A percentile compares a stretch with the other conserved stretches of the same genome.
Conservation (phyloP, 2,329 filamentous ascomycete species). For the Talaromyces funiculosus region DNA sequence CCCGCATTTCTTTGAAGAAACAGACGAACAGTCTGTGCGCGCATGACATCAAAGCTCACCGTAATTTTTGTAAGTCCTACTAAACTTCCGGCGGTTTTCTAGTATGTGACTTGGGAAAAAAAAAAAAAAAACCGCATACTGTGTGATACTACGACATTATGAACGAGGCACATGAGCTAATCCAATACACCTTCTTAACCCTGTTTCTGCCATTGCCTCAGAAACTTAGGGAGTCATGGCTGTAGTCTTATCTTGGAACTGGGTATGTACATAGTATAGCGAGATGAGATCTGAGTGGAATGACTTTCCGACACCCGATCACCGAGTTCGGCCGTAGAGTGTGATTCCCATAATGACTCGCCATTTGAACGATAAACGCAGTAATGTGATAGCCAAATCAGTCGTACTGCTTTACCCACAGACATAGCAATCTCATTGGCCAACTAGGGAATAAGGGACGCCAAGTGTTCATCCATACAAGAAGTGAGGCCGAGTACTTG, state of each 20-base stretch:
- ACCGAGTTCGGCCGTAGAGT: too few species aligned
- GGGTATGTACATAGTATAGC: not conserved
- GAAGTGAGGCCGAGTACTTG: not conserved
- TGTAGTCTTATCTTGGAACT: not conserved
- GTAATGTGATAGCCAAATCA: not conserved
- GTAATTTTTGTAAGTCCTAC: not conserved
- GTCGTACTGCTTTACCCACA: not conserved
- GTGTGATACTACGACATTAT: not conserved
- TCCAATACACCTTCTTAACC: not conserved
- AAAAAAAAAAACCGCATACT: not conserved
- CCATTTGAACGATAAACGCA: not conserved
- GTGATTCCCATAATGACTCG: not conserved
- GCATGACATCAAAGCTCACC: not conserved
- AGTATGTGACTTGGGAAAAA: not conserved
- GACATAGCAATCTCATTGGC: not conserved
- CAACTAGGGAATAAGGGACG: not conserved
- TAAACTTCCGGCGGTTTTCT: not conserved
- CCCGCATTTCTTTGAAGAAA: not conserved
- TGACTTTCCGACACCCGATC: not conserved
- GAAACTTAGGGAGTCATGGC: not conserved
- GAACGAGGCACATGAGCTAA: not conserved
- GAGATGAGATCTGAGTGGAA: not conserved
- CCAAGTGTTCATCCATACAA: not conserved
- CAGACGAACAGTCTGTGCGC: not conserved
- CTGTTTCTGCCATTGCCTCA: not conserved